These are phyloP conservation scores for Amborella trichopoda DNA, from an alignment of 164 flowering plant species.

Conservation along the genomic window DNA sequence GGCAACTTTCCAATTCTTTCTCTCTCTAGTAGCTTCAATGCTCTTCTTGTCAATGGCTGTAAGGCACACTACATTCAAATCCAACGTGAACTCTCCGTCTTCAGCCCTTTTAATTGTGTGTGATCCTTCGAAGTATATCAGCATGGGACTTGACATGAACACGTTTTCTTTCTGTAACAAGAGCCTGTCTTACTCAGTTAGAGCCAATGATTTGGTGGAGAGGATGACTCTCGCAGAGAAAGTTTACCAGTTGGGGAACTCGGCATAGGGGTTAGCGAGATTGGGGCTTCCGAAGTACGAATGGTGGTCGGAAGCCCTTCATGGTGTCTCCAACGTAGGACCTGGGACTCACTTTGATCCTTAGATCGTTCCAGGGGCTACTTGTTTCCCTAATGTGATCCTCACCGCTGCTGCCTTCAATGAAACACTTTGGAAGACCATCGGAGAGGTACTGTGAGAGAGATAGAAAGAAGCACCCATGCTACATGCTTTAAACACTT, in stretches of 20 bases:
- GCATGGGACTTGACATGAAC: conserved; percentile 1
- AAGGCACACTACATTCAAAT: too few species aligned
- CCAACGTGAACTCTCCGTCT: too few species aligned
- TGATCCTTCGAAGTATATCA: not conserved
- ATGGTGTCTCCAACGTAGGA: conserved; percentile 6
- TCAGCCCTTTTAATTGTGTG: conserved; percentile 1
- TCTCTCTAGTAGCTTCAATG: too few species aligned
- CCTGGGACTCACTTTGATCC: conserved; percentile 3
- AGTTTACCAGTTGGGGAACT: conserved; percentile 8
- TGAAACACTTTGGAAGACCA: conserved; percentile 4
- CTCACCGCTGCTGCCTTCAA: conserved; percentile 5
- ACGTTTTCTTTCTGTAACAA: conserved; percentile 2
- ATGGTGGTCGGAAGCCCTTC: conserved; percentile 7
- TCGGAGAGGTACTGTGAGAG: conserved; percentile 5
- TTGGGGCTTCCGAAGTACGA: conserved; percentile 7
- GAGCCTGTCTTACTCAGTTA: not conserved
- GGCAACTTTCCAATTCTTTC: too few species aligned
- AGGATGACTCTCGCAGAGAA: conserved; percentile 7
- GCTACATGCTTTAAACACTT: not conserved
- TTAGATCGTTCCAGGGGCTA: conserved; percentile 1
- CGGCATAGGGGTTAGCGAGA: conserved; percentile 5
- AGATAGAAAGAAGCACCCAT: too few species aligned
- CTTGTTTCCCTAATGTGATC: conserved; percentile 5
- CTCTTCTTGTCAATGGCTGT: too few species aligned
- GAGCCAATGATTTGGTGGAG: conserved; percentile 8